Base-by-base conservation (phyloP, 495 filamentous ascomycete genomes). In the Jackrogersella multiformis region DNA sequence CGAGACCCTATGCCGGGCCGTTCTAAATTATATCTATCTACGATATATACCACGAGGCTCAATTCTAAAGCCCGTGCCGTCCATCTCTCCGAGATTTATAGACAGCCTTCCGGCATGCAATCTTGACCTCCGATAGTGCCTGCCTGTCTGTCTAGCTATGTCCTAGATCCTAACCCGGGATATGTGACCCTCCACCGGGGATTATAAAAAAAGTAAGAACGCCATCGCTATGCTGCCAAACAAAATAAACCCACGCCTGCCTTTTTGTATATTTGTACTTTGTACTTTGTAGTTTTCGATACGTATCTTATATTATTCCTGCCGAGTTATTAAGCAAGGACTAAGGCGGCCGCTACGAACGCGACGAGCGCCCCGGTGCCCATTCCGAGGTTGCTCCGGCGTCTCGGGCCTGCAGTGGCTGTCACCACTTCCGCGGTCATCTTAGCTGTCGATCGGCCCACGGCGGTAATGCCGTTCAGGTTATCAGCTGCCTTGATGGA, bases 401-500 rank as follows among this genome's bases (percentile, higher is more conserved):
- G 32, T 24, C 41, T 46, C 9, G 38, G 45, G 20, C 48, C 39
- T 20, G 66, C 67, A 13, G 61, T 56, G 12, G 44, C 57, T 1
- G 53, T 45, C 18, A 38, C 56, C 4, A 68, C 72, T 18, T 38
- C 42, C 16, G 38, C 49, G 2, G 41, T 8, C 16, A 13, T 56
- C 21, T 42, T 10, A 34, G 45, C 64, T 5, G 49, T 49, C n/a
- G 65, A 73, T 34, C 80, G 69, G 18, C 79, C 78, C 0, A 70
- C 69, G 5, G 77, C 56, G 2, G 46, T 68, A 48, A 91, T 77
- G 26, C 86, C 83, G 76, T 91, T 92, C 59, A 90, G 41, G 35
- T 57, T 56, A 70, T 86, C 81, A 54, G 88, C 86, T 4, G 85
- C 82, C 6, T 70, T 71, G 44, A 90, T 83, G n/a, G 82, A 74